Evolutionary conservation across 1,139 yeast species (phyloP), one percentile per base, ranked within the genome.

Genomic region (Hyphopichia fennica): DNA sequence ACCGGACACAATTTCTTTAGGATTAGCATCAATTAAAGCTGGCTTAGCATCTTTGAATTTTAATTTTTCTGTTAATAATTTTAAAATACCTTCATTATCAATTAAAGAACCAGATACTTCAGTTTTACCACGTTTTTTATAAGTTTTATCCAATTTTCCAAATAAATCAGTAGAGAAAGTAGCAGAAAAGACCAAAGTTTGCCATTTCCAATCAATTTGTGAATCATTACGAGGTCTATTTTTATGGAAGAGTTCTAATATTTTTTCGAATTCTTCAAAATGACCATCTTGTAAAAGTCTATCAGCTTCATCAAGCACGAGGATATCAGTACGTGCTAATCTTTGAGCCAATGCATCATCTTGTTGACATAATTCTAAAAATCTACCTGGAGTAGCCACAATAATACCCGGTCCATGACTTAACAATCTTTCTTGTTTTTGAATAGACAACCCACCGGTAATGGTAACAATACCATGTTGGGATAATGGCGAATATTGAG

Each of bases 301-400:
- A 67, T 93, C 99, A n/a, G 99, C 99, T 63, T 95, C 99, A 69
- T 95, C 99, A 34, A 91, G 72, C 0, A 91, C 96, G 9, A 93
- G 59, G 5, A 82, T 75, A 44, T 87, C 89, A 10, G 88, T 74
- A 20, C 79, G 68, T 14, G 86, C 77, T 49, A 90, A 69, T 54
- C 82, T 72, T 20, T 70, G 66, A 8, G 82, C 72, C 31, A 82
- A 51, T 1, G 72, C 77, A 25, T 71, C 70, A 45, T 82, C 80
- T 48, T 82, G 82, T 59, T 86, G 87, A 34, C 93, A 56, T 29
- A 93, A 63, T 58, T 95, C 99, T 43, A 90, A 72, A 58, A 88
- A 82, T 50, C 99, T 80, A 34, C 99, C 99, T 0, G 99, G 99
- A 0, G 99, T 95, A 2, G 97, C 98, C 28, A 95, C 95, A 18